phyloP scores from a whole-genome alignment of 208 protist species.

The Wallacemonas rigidus region DNA sequence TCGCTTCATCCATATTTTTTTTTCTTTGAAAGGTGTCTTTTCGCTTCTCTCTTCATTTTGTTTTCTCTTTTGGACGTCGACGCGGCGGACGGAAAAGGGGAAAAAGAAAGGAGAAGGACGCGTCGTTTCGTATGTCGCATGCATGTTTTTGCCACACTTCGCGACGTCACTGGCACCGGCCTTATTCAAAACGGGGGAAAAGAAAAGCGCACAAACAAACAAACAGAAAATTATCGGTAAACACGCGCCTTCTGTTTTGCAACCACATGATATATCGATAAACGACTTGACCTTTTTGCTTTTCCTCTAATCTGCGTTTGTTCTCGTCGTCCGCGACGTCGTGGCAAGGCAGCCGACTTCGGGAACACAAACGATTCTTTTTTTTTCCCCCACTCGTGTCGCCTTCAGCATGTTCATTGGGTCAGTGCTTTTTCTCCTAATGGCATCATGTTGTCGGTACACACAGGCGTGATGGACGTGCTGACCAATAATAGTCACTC shows the following conservation, averaged over 20 bases:
- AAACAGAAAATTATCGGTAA: not conserved
- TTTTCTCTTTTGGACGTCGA: not conserved
- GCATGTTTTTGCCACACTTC: too few relatives aligned
- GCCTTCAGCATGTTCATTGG: too few relatives aligned
- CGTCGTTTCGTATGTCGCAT: too few relatives aligned
- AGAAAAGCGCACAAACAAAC: not conserved
- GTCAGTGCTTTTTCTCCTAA: too few relatives aligned
- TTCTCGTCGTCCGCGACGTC: too few relatives aligned
- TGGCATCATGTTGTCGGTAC: too few relatives aligned
- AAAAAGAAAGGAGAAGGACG: not conserved
- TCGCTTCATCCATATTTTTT: not conserved
- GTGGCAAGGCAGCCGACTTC: too few relatives aligned
- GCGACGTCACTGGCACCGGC: too few relatives aligned
- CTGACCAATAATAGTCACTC: too few relatives aligned
- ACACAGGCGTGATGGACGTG: too few relatives aligned
- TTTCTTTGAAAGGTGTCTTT: not conserved
- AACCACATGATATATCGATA: not conserved
- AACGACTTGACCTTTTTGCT: conserved; percentile 10
- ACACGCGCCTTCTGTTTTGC: not conserved
- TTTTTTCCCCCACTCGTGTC: too few relatives aligned
- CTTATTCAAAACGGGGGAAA: not conserved
- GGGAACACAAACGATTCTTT: too few relatives aligned
- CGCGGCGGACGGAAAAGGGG: not conserved
- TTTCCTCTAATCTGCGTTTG: not conserved
- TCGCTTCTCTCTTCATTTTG: not conserved